phyloP scores from a whole-genome alignment of 2,329 filamentous ascomycete species.

The Colletotrichum eremochloae region DNA sequence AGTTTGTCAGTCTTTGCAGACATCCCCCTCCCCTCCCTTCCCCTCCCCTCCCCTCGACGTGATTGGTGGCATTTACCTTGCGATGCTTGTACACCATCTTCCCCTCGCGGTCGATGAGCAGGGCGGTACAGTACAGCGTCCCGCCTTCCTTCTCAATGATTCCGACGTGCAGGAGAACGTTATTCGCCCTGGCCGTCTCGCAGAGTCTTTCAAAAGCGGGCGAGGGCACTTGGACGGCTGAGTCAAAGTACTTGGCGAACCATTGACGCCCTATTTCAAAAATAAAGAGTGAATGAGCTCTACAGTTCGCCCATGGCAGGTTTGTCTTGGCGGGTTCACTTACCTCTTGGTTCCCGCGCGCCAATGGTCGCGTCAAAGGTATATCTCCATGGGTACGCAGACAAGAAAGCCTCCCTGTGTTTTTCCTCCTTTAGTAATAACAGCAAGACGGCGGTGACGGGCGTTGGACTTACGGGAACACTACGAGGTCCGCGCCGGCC shows the following conservation, averaged over 20 bases:
- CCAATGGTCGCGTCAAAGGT: conserved; percentile 59
- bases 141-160: conserved; percentile 57
- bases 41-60: too few relatives aligned
- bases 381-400: conserved; percentile 59
- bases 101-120: conserved; percentile 55
- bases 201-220: conserved; percentile 52
- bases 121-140: conserved; percentile 56
- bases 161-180: conserved; percentile 53
- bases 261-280: conserved; percentile 52
- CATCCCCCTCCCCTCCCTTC: too few relatives aligned
- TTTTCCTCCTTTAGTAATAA: background rate
- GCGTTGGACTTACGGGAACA: conserved; percentile 54
- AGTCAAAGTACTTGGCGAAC: conserved; percentile 57
- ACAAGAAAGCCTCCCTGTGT: conserved; percentile 54
- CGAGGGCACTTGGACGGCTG: conserved; percentile 55
- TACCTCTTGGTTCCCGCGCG: conserved; percentile 55
- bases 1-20: conserved; percentile 8
- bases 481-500: conserved; percentile 55
- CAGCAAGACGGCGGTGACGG: background rate
- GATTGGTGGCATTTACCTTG: conserved; percentile 48
- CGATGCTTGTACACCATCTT: conserved; percentile 53
- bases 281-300: background rate
- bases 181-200: conserved; percentile 51
- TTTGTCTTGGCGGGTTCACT: background rate
- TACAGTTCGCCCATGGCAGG: background rate